phyloP scores from a whole-genome alignment of 2,329 filamentous ascomycete species.

The Aureobasidium musti region DNA sequence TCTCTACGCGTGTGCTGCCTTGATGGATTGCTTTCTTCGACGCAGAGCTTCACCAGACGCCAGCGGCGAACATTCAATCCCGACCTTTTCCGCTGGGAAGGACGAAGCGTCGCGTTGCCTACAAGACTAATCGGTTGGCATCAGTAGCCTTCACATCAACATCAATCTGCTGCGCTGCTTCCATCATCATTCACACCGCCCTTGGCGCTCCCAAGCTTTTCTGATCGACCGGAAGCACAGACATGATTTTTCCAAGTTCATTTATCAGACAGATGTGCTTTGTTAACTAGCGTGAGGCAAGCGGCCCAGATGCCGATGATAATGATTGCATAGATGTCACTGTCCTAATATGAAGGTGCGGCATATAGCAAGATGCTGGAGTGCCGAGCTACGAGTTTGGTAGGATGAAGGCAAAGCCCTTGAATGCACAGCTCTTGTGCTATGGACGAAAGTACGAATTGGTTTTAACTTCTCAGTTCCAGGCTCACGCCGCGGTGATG shows the following conservation, averaged over 20 bases:
- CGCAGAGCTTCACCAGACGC: constrained; percentile 14
- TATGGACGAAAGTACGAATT: neutral
- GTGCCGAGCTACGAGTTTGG: neutral
- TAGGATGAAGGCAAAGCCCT: neutral
- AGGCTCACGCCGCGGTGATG: neutral
- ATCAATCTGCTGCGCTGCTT: no score
- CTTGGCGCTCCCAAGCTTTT: neutral
- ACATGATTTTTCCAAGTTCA: constrained; percentile 6
- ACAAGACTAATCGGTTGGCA: no score
- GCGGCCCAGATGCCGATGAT: neutral
- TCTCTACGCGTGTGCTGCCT: constrained; percentile 30
- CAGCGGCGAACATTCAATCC: constrained; percentile 17
- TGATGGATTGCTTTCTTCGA: constrained; percentile 3
- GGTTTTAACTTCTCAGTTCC: neutral
- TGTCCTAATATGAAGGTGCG: neutral
- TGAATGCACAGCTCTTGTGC: neutral
- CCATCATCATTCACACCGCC: no score
- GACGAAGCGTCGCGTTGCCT: no score
- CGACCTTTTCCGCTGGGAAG: no score
- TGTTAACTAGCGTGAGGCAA: neutral
- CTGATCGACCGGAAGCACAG: neutral
- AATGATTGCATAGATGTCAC: constrained; percentile 1
- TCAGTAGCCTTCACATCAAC: no score
- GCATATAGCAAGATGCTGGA: neutral
- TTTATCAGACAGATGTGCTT: neutral